Evolutionary conservation across 2,329 filamentous ascomycete genomes (phyloP).

Genomic region (Didymosphaeria variabile): DNA sequence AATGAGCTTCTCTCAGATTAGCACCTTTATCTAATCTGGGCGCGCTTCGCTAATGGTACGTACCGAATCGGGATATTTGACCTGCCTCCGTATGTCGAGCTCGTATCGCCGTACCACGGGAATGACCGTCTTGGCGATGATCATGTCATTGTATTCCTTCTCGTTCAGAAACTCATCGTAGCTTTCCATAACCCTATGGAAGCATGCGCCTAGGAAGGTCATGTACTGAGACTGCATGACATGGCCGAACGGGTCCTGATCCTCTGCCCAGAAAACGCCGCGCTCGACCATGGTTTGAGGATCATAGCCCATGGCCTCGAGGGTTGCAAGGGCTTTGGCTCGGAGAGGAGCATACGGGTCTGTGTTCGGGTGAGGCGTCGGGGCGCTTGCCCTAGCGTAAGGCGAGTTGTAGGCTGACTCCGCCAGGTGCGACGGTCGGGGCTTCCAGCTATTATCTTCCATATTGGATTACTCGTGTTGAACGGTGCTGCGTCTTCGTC

Average conservation of each 20-base stretch:
- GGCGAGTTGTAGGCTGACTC: constrained; percentile 31
- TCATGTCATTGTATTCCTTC: constrained; percentile 27
- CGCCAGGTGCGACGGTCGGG: constrained; percentile 20
- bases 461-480: too few relatives aligned
- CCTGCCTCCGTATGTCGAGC: constrained; percentile 25
- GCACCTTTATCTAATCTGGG: too few relatives aligned
- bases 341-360: constrained; percentile 26
- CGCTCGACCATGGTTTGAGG: constrained; percentile 30
- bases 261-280: constrained; percentile 29
- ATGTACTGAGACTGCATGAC: constrained; percentile 29
- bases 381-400: constrained; percentile 22
- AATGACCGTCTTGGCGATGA: constrained; percentile 20
- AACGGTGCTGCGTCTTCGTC: not conserved
- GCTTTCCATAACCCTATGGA: constrained; percentile 28
- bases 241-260: constrained; percentile 32
- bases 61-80: constrained; percentile 31
- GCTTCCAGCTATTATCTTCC: too few relatives aligned
- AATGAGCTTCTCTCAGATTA: constrained; percentile 29
- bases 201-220: constrained; percentile 23
- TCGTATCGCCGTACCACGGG: constrained; percentile 25
- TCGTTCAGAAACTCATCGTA: constrained; percentile 26
- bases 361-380: constrained; percentile 23
- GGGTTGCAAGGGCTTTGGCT: constrained; percentile 19
- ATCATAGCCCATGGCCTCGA: constrained; percentile 29
- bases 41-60: too few relatives aligned